phyloP scores from a whole-genome alignment of 495 filamentous ascomycete species.

The Umbilicaria muhlenbergii region DNA sequence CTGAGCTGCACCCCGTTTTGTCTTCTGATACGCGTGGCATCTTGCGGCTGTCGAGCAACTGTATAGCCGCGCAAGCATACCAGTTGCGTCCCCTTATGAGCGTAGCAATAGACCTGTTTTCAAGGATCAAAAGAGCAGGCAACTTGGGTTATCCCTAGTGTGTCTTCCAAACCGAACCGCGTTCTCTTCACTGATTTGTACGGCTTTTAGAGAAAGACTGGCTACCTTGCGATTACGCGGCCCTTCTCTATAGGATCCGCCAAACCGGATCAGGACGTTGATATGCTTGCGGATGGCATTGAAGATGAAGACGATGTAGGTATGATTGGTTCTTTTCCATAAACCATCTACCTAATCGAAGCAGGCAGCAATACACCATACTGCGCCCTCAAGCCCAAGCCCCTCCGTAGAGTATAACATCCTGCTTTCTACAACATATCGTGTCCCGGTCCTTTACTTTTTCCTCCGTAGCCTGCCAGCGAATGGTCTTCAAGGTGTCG shows the following conservation, averaged over 20 bases:
- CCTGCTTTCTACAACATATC: slow-evolving; percentile 30
- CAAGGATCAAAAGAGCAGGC: background rate
- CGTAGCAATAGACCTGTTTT: background rate
- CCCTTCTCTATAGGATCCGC: slow-evolving; percentile 14
- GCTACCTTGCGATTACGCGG: slow-evolving; percentile 31
- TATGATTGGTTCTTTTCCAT: slow-evolving; percentile 4
- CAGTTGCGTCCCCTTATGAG: too few species aligned
- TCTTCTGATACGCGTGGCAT: slow-evolving; percentile 21
- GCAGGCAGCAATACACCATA: slow-evolving; percentile 25
- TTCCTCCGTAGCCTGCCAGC: slow-evolving; percentile 42
- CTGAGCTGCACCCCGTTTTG: slow-evolving; percentile 18
- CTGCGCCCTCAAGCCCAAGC: slow-evolving; percentile 16
- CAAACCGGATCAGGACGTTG: slow-evolving; percentile 1
- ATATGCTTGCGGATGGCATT: slow-evolving; percentile 18
- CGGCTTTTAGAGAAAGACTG: slow-evolving; percentile 18
- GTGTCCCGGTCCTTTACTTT: slow-evolving; percentile 37
- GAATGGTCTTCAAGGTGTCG: slow-evolving; percentile 42
- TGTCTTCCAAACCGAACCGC: slow-evolving; percentile 13
- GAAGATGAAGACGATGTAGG: slow-evolving; percentile 27
- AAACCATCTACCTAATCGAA: slow-evolving; percentile 5
- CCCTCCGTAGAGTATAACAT: slow-evolving; percentile 36
- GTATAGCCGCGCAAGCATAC: too few species aligned
- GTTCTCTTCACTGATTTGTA: background rate
- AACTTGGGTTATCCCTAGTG: slow-evolving; percentile 20
- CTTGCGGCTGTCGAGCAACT: background rate